These are phyloP conservation scores for Aspergillus costaricaensis DNA, from an alignment of 2,329 filamentous ascomycete species.

Conservation along the genomic window DNA sequence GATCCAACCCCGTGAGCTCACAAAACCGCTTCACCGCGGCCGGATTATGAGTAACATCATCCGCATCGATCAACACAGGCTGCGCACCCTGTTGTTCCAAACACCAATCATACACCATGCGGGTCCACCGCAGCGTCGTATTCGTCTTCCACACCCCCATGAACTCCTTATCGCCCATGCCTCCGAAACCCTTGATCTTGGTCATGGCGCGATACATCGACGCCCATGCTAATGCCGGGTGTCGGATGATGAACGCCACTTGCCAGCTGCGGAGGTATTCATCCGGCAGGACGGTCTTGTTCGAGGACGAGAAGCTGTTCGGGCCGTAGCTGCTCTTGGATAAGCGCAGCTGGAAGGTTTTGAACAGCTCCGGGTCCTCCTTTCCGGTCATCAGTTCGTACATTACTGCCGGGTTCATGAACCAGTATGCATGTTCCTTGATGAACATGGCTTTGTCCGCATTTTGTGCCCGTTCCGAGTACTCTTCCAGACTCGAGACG, in stretches of 20 bases:
- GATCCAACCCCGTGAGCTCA: conserved; percentile 37
- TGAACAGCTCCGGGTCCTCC: conserved; percentile 7
- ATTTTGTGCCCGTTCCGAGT: conserved; percentile 21
- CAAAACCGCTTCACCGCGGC: conserved; percentile 32
- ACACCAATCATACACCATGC: conserved; percentile 41
- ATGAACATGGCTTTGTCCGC: conserved; percentile 33
- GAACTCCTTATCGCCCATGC: conserved; percentile 20
- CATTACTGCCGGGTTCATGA: conserved; percentile 22
- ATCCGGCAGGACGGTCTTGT: conserved; percentile 40
- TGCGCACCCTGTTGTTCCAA: conserved; percentile 23
- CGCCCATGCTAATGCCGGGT: conserved; percentile 43
- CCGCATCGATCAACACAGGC: conserved; percentile 41
- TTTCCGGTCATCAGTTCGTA: neutral
- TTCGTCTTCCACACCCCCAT: conserved; percentile 20
- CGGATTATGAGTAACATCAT: conserved; percentile 41
- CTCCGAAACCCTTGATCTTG: conserved; percentile 19
- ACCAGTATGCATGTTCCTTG: conserved; percentile 39
- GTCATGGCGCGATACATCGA: conserved; percentile 39
- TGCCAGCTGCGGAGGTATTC: conserved; percentile 37
- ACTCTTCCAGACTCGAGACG: conserved; percentile 29
- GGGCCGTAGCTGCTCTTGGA: neutral
- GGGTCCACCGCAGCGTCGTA: conserved; percentile 35
- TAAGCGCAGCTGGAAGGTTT: conserved; percentile 14
- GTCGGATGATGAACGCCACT: conserved; percentile 41
- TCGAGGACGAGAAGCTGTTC: conserved; percentile 15